phyloP scores from a whole-genome alignment of 148 eudicot genomes.

The Vaccinium vitisidaea region DNA sequence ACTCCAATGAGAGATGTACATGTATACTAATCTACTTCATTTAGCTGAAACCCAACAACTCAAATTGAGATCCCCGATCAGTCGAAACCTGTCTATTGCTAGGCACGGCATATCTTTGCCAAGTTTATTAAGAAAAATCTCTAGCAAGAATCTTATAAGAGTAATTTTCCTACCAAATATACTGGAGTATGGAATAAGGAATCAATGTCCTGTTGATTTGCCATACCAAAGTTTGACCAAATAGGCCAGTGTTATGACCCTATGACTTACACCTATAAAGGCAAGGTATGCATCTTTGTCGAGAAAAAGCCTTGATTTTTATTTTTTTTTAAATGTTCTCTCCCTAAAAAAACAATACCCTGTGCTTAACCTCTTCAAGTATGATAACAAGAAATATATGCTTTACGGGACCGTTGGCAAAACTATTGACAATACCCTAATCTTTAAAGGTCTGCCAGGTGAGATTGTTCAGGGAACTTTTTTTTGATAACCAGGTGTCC shows the following conservation, averaged over 20 bases:
- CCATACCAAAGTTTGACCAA: background rate
- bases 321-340: background rate
- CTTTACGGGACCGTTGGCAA: background rate
- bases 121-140: background rate
- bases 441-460: background rate
- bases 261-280: background rate
- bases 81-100: background rate
- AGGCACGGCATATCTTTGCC: background rate
- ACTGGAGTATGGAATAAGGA: background rate
- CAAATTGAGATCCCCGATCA: background rate
- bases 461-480: background rate
- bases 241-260: too few relatives aligned
- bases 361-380: background rate
- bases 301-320: background rate
- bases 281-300: background rate
- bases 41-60: background rate
- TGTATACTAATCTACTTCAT: too few relatives aligned
- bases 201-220: slow-evolving; percentile 2
- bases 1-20: background rate
- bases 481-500: too few relatives aligned
- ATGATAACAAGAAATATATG: background rate
- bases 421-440: background rate
- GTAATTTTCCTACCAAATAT: background rate
- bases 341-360: background rate
- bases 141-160: background rate